Base-by-base conservation (phyloP, 768 basidiomycete genomes). In the Dioszegia crocea region DNA sequence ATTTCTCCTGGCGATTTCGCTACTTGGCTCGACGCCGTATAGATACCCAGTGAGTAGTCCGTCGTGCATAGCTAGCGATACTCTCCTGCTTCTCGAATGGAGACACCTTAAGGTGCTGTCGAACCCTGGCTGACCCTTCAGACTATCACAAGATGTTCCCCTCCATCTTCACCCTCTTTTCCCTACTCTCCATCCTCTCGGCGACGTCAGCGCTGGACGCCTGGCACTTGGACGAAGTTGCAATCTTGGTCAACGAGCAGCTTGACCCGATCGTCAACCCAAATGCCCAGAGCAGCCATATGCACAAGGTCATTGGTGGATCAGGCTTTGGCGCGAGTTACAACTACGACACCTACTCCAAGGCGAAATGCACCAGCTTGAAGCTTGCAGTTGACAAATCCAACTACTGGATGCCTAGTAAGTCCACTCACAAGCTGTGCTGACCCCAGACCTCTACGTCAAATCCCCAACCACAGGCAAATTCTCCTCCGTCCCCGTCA, bases 301-400 rank as follows among this genome's bases (percentile, higher is more conserved):
- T 72, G 68, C 74, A 76, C 62, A 59, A 64, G 56, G 64, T 76
- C 55, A 52, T 75, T 41, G 70, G 73, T 51, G 71, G 71, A 29
- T 60, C 54, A 11, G 44, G 44, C 27, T 68, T 76, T 48, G 64
- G 63, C 1, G 73, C 75, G 3, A 54, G 55, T 11, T 76, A 76
- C 56, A 70, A 66, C 54, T 64, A 57, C 31, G 60, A 61, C 23
- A 56, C 60, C 27, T 63, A 67, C 49, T 12, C 30, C 5, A 47
- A 40, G 3, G 57, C 68, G 6, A 50, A 54, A 9, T 76, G 74
- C 62, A 63, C 74, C 5, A 63, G 68, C 10, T 56, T 60, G 41
- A 21, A 45, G 47, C 53, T 71, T n/a, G 53, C 61, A 27, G 66
- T 56, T 14, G 75, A 76, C 63, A 74, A 76, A 56, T 72, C 70